phyloP scores from a whole-genome alignment of 1,284 basidiomycete species.

The Veloboletus limbatus region DNA sequence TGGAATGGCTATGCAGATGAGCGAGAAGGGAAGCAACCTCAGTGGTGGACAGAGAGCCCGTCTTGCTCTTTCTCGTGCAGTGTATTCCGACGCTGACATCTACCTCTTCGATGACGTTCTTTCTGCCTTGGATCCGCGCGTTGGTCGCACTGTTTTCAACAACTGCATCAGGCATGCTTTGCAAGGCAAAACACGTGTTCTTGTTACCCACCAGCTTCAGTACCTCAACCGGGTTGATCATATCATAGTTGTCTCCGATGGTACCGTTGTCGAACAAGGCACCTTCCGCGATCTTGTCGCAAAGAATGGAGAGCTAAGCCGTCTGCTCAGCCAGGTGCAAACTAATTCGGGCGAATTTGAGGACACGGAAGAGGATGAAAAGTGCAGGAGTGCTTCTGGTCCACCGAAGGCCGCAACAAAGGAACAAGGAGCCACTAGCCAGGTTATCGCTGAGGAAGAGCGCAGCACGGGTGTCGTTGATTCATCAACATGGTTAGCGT shows the following conservation, averaged over 20 bases:
- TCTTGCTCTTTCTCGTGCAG: slow-evolving; percentile 56
- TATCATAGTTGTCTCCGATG: slow-evolving; percentile 50
- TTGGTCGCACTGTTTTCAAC: slow-evolving; percentile 59
- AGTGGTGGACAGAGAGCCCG: slow-evolving; percentile 52
- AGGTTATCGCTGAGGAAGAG: slow-evolving; percentile 57
- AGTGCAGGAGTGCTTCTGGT: slow-evolving; percentile 18
- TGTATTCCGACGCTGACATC: slow-evolving; percentile 53
- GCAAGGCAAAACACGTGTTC: slow-evolving; percentile 45
- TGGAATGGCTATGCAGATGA: slow-evolving; percentile 60
- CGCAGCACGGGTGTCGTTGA: slow-evolving; percentile 53
- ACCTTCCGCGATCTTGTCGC: slow-evolving; percentile 38
- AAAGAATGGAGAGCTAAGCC: slow-evolving; percentile 36
- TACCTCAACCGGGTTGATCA: slow-evolving; percentile 53
- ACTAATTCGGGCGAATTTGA: slow-evolving; percentile 35
- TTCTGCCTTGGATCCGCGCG: slow-evolving; percentile 53
- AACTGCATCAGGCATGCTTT: slow-evolving; percentile 57
- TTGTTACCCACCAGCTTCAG: slow-evolving; percentile 63
- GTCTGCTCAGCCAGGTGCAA: slow-evolving; percentile 36
- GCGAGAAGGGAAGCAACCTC: slow-evolving; percentile 52
- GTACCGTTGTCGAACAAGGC: slow-evolving; percentile 43
- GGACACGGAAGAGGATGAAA: slow-evolving; percentile 28
- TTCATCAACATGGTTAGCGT: slow-evolving; percentile 36
- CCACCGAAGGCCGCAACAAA: slow-evolving; percentile 11
- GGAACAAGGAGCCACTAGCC: slow-evolving; percentile 32
- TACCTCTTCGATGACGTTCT: slow-evolving; percentile 52